phyloP scores from a whole-genome alignment of 140 eudicot genomes.

The Cichorium intybus region DNA sequence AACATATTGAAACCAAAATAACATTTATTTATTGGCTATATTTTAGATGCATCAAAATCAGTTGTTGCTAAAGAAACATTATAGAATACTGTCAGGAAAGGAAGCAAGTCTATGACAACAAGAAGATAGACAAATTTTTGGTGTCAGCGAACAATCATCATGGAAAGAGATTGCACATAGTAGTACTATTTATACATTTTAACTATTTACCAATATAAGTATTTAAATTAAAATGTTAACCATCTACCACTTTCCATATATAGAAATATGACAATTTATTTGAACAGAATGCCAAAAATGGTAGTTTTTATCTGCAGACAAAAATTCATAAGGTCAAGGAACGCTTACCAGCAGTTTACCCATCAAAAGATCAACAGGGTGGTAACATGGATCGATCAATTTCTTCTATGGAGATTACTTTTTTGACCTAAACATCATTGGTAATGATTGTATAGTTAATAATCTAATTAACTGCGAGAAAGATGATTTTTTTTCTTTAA shows the following conservation, averaged over 20 bases:
- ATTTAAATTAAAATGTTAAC: background rate
- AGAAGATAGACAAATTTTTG: conserved; percentile 63
- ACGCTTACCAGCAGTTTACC: conserved; percentile 41
- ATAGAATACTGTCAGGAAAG: conserved; percentile 35
- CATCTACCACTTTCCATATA: background rate
- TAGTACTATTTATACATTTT: background rate
- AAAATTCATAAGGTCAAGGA: conserved; percentile 73
- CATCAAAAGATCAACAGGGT: conserved; percentile 25
- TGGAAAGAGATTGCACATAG: conserved; percentile 51
- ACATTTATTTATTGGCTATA: background rate
- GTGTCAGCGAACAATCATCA: conserved; percentile 45
- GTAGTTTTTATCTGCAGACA: conserved; percentile 71
- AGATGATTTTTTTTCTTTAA: conserved; percentile 4
- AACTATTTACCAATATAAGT: too few species aligned
- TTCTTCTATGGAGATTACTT: background rate
- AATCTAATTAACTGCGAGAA: background rate
- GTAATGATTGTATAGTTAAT: conserved; percentile 4
- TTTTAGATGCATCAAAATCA: conserved; percentile 50
- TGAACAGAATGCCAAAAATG: conserved; percentile 50
- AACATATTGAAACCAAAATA: background rate
- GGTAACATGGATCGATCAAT: conserved; percentile 1
- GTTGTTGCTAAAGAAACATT: conserved; percentile 64
- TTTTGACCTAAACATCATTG: conserved; percentile 5
- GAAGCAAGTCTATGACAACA: conserved; percentile 45
- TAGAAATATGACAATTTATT: conserved; percentile 64